phyloP scores from a whole-genome alignment of 2,329 filamentous ascomycete genomes.

The Bipolaris bicolor region DNA sequence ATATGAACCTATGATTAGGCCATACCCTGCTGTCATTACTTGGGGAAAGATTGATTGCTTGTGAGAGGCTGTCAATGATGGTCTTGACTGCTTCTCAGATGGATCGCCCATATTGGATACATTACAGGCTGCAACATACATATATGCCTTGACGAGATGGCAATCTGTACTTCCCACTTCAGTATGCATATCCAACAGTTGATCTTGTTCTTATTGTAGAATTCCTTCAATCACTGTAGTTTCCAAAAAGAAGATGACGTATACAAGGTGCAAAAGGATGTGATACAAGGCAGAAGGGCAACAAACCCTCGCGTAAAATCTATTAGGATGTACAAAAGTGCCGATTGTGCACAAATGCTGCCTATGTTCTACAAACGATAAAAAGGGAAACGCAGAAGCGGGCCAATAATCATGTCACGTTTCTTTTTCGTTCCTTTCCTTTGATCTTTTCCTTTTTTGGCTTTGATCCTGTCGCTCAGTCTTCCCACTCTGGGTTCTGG shows the following conservation, averaged over 20 bases:
- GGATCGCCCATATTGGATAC: background rate
- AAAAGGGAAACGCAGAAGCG: background rate
- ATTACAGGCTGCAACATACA: no score
- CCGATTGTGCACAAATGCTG: constrained; percentile 19
- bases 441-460: background rate
- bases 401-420: constrained; percentile 4
- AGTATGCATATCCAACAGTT: constrained; percentile 34
- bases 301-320: constrained; percentile 27
- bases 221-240: background rate
- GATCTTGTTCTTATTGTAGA: background rate
- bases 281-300: background rate
- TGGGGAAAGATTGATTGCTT: background rate
- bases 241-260: background rate
- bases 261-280: background rate
- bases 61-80: background rate
- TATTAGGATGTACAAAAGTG: constrained; percentile 37
- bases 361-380: constrained; percentile 2
- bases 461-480: constrained; percentile 29
- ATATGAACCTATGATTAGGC: background rate
- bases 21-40: background rate
- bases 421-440: constrained; percentile 4
- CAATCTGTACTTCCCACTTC: no score
- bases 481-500: constrained; percentile 56
- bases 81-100: background rate
- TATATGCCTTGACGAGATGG: no score